Base-by-base conservation (phyloP, 495 filamentous ascomycete genomes). In the Talaromyces thailandensis region DNA sequence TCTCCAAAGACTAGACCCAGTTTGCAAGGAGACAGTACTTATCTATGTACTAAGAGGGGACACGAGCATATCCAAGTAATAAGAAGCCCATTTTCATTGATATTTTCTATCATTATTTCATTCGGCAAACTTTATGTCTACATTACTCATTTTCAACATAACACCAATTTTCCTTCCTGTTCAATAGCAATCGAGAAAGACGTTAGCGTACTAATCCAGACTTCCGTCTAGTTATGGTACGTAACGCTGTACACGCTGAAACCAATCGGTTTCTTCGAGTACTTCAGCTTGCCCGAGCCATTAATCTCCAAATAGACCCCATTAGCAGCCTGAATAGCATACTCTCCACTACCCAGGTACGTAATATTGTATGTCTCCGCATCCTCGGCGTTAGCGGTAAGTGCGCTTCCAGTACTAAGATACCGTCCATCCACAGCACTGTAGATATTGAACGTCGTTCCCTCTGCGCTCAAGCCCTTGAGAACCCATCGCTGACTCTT, bases 231-330 rank as follows among this genome's bases (percentile, higher is more conserved):
- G 32, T 43, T 40, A 24, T 58, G 56, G 29, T 58, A 58, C 3
- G 56, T 58, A 29, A 58, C 56, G 43, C 56, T 58, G 31, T 58
- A 58, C 12, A 37, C 21, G 26, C 26, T 35, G 29, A 58, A 58
- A 14, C 28, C 56, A 58, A 58, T 26, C 18, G 56, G 31, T n/a
- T 18, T 43, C 24, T 43, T 58, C 9, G 56, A 58, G 16, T 35
- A 37, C 26, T 12, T 21, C 11, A 58, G n/a, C 56, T 43, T 26
- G 6, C 56, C 56, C 0, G 28, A 7, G 24, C 28, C 32, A 23
- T 58, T 35, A 24, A 58, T 58, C n/a, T 43, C 32, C 29, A 58
- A 23, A 58, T 58, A 58, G n/a, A 18, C 23, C 28, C 31, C 56
- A 37, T 40, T 40, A 21, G 28, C 26, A 35, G 32, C 16, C 18